Evolutionary conservation across 2,329 filamentous ascomycete genomes (phyloP).

Genomic region (Colletotrichum costaricense): DNA sequence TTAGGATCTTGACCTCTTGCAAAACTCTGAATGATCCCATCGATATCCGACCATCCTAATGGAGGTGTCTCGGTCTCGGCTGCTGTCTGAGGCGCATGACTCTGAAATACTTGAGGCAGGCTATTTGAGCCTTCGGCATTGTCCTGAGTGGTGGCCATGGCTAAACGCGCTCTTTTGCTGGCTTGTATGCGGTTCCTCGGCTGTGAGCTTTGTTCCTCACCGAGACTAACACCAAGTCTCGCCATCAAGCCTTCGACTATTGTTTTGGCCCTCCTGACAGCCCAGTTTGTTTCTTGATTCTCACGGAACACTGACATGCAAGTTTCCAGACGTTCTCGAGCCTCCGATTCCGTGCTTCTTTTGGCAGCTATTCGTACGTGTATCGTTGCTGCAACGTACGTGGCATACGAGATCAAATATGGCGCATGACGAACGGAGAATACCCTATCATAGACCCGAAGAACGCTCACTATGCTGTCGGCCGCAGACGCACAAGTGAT

Average conservation of each 20-base stretch:
- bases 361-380: conserved; percentile 62
- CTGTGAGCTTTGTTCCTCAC: too few species aligned
- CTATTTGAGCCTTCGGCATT: not conserved
- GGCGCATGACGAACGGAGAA: conserved; percentile 60
- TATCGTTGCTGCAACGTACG: conserved; percentile 65
- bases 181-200: not conserved
- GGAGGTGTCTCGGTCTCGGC: conserved; percentile 12
- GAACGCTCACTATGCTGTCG: conserved; percentile 53
- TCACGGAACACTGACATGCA: conserved; percentile 59
- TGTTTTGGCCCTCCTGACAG: conserved; percentile 56
- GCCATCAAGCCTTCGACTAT: conserved; percentile 59
- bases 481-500: conserved; percentile 59
- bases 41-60: conserved; percentile 46
- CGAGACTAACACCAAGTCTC: conserved; percentile 48
- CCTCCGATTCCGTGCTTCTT: conserved; percentile 50
- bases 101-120: not conserved
- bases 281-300: conserved; percentile 62
- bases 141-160: not conserved
- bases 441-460: conserved; percentile 55
- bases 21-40: conserved; percentile 51
- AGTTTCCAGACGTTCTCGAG: conserved; percentile 52
- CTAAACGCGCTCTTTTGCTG: not conserved
- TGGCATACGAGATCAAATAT: conserved; percentile 66
- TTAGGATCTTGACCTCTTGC: conserved; percentile 38
- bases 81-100: not conserved